Evolutionary conservation across 2,329 filamentous ascomycete species (phyloP), one percentile per base, ranked within the genome.

Genomic region (Aspergillus sp.): DNA sequence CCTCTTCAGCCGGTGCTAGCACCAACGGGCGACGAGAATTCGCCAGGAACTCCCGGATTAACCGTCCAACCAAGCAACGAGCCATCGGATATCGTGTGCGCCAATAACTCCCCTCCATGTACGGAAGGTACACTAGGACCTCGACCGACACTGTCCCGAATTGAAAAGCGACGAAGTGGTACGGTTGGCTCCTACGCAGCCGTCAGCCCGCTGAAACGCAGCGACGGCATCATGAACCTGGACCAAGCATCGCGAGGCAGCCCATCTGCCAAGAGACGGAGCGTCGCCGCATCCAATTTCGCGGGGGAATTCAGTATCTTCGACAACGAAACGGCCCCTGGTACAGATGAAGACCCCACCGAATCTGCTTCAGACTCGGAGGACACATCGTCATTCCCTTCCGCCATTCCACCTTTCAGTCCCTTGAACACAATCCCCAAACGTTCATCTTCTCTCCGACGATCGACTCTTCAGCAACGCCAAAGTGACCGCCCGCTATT

Each of bases 211-310:
- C 72, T 97, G 55, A 96, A 97, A 76, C 83, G 93, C 56, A 91
- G 86, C 60, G 91, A 97, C 70, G 85, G 87, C 35, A 85, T 85
- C 40, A 91, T 95, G 86, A 89, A 88, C 58, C 71, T 94, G 39
- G 90, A 95, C 58, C 85, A 88, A 51, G 76, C 82, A 27, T 85
- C 78, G 56, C 75, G 86, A 44, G 87, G 87, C 54, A 96, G 88
- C 59, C 91, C 93, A 0, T 87, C 91, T 47, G 88, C 90, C 37
- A 96, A 96, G 73, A 81, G 93, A 52, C 82, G 93, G 58, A 96
- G 90, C 67, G 69, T 95, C 55, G 88, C 95, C 63, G 85, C 85
- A 35, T 75, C 83, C n/a, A 79, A 71, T 53, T 73, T 84, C 49
- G 75, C 76, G 37, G 65, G 72, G 27, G 78, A 82, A 53, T 86